Conservation (phyloP, 129 eudicot genomes). For the Heracleum sosnowskyi region DNA sequence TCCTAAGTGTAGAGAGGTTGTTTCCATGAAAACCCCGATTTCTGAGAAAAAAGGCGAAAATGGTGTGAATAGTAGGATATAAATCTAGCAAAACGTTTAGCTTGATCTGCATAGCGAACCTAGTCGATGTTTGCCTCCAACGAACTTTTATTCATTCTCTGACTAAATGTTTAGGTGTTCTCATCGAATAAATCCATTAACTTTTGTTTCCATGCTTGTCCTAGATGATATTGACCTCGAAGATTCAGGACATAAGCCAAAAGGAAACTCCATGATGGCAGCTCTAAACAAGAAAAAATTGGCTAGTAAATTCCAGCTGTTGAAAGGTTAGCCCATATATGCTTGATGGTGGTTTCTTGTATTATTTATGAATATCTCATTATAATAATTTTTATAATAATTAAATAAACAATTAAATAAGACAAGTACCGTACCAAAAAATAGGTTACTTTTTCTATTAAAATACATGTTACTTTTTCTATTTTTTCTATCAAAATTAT, state of each 20-base stretch:
- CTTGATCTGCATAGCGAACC: not conserved
- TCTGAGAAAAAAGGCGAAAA: not conserved
- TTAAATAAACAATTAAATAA: too few relatives aligned
- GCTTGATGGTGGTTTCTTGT: not conserved
- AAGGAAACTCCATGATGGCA: constrained; percentile 62
- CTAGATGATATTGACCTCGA: constrained; percentile 88
- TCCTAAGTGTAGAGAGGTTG: not conserved
- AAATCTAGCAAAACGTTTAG: not conserved
- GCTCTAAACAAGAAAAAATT: constrained; percentile 67
- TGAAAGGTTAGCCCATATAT: constrained; percentile 56
- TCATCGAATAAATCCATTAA: not conserved
- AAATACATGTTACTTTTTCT: too few relatives aligned
- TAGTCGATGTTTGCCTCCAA: not conserved
- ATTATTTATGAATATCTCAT: not conserved
- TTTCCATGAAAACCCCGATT: not conserved
- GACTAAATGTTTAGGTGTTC: not conserved
- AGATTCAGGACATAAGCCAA: constrained; percentile 62
- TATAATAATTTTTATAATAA: too few relatives aligned
- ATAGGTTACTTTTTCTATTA: too few relatives aligned
- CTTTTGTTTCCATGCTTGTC: constrained; percentile 11
- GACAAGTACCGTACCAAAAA: too few relatives aligned
- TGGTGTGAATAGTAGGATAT: not conserved
- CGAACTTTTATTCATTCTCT: not conserved
- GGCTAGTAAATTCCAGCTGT: constrained; percentile 62
- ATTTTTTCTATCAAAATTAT: too few relatives aligned